Base-by-base conservation (phyloP, 306 rosid genomes). In the Gastrolobium bilobum region DNA sequence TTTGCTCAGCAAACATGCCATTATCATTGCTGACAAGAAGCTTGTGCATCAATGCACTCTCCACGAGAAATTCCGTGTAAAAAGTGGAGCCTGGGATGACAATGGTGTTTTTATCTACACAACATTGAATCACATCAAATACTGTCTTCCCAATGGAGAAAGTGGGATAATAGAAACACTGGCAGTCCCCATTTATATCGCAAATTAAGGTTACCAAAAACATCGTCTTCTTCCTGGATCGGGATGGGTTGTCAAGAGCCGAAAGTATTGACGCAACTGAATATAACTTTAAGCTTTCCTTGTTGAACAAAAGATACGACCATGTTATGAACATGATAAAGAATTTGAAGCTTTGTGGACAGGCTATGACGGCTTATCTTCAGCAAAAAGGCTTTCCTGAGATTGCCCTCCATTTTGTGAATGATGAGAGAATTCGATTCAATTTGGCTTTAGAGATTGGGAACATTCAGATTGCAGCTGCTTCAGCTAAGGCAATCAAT, bases 41-140 rank as follows among this genome's bases (percentile, higher is more conserved):
- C 93, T 91, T 66, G 97, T 84, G 80, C 97, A 87, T 70, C 92
- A 89, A 37, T 91, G 97, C 82, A 91, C 97, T 7, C 89, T 91
- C 50, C 97, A 91, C 53, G 97, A 91, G 85, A 89, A 93, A 33
- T 89, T 91, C 53, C 97, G 97, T 38, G 89, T 91, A 3, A 91
- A 91, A 78, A 91, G 93, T 66, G 97, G 97, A 75, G 90, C 84
- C 13, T 91, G 93, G 97, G 97, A 91, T 75, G 97, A 89, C 79
- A 91, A 86, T 29, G 90, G 93, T 33, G 93, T 89, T 61, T 89
- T 91, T 77, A 89, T 91, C 50, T 91, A 89, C 75, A 86, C 97
- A 0, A 91, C 97, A 9, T 76, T 91, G 47, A 91, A 91, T 74
- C 97, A 91, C 79, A 87, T 91, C 10, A 91, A 91, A 58, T 91